A percentile compares a stretch with the other conserved stretches of the same genome.
Conservation (phyloP, 1,284 basidiomycete genomes). For the Irpex lacteus region DNA sequence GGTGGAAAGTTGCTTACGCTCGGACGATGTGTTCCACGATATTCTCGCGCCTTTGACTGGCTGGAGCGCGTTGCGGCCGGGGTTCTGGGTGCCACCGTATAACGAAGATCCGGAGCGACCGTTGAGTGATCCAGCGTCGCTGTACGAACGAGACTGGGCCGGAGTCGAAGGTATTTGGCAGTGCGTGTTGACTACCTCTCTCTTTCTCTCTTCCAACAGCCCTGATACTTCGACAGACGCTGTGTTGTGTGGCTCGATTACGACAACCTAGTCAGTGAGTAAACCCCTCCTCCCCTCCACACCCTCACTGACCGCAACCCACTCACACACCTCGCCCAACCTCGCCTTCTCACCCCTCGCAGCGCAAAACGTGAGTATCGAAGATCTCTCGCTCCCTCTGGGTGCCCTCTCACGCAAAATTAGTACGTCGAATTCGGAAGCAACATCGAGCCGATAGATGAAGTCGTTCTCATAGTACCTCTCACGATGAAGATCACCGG, state of each 20-base stretch:
- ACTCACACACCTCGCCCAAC: no score
- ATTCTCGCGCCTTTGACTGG: slow-evolving; percentile 3
- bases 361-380: background rate
- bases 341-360: background rate
- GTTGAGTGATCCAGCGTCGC: background rate
- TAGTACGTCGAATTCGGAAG: slow-evolving; percentile 19
- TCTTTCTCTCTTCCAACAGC: slow-evolving; percentile 43
- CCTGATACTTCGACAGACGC: slow-evolving; percentile 20
- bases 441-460: slow-evolving; percentile 33
- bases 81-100: slow-evolving; percentile 5
- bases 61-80: slow-evolving; percentile 11
- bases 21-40: background rate
- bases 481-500: slow-evolving; percentile 44
- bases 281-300: background rate
- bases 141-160: slow-evolving; percentile 51
- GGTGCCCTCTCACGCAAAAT: background rate
- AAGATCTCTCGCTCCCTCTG: background rate
- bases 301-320: no score
- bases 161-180: slow-evolving; percentile 54
- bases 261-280: slow-evolving; percentile 7
- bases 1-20: slow-evolving; percentile 11
- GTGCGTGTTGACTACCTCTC: slow-evolving; percentile 20
- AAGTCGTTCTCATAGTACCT: slow-evolving; percentile 54
- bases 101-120: background rate
- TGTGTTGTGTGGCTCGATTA: slow-evolving; percentile 10